A percentile compares a stretch with the other conserved stretches of the same genome.
These are phyloP conservation scores for Botrytis squamosa DNA, from an alignment of 2,329 filamentous ascomycete genomes.

Conservation along the genomic window DNA sequence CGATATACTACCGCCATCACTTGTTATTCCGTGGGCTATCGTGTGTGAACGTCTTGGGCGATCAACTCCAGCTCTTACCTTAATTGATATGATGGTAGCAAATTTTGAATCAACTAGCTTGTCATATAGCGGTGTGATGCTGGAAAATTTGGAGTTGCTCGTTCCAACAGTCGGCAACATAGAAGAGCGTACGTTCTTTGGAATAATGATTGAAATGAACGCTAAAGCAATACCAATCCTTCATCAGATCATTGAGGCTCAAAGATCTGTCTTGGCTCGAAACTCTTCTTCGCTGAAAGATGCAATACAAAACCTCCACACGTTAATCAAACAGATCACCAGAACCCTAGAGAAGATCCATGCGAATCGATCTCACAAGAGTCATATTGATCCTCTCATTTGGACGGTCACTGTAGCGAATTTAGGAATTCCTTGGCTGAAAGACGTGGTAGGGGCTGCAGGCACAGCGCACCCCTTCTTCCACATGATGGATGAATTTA, in stretches of 20 bases:
- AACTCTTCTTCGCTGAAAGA: constrained; percentile 8
- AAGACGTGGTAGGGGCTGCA: not conserved
- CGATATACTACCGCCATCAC: constrained; percentile 10
- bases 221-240: constrained; percentile 5
- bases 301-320: not conserved
- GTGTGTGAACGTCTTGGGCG: constrained; percentile 1
- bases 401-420: not conserved
- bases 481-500: constrained; percentile 10
- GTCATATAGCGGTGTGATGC: not conserved
- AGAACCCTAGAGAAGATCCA: not conserved
- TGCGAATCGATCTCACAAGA: not conserved
- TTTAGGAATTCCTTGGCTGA: constrained; percentile 1
- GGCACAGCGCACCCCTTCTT: constrained; percentile 9
- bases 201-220: constrained; percentile 3
- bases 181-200: not conserved
- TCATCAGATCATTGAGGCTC: not conserved
- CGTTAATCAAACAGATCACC: not conserved
- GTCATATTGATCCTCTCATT: constrained; percentile 5
- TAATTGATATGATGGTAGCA: not conserved
- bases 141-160: constrained; percentile 1
- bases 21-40: constrained; percentile 3
- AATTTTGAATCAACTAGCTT: constrained; percentile 3
- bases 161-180: not conserved
- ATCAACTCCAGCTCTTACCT: constrained; percentile 1
- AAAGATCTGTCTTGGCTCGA: constrained; percentile 10